Base-by-base conservation (phyloP, 371 early-diverging fungal genomes). In the Choanephora cucurbitarum region DNA sequence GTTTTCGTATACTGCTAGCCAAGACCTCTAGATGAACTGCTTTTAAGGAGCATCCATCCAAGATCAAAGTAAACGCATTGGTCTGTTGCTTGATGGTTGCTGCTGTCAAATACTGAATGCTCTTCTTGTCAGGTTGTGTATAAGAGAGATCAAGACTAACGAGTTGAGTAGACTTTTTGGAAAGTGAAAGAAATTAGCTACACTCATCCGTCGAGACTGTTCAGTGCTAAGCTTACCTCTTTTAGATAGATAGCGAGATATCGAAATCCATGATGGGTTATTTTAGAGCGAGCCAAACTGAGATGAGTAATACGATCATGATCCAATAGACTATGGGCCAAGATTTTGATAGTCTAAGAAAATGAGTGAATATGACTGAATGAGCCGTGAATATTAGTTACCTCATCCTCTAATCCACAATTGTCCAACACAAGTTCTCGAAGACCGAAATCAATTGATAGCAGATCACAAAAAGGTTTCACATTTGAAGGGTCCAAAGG, bases 371-470 rank as follows among this genome's bases (percentile, higher is more conserved):
- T 33, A 31, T 1, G n/a, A 15, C 42, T 22, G 11, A 9, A 15
- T 9, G 41, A 23, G 21, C 9, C 3, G 21, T 44, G 14, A 6
- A 8, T 4, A 44, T 23, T 21, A 17, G 1, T 49, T 72, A 85
- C 84, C 62, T 87, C 83, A 44, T 89, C 87, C 34, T 87, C 87
- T n/a, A 89, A 52, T n/a, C 64, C 67, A 57, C 87, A 86, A 50
- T 80, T 77, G 40, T 79, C 73, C 17, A 89, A 46, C 6, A 69
- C 70, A 3, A 89, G 72, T 19, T 77, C 67, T 40, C 63, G 60
- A 13, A 89, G 53, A 2, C 84, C 83, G 67, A 83, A 81, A 18
- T 83, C 82, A 21, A 83, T 67, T 1, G 72, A 74, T 51, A 89
- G 64, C 1, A 89, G 65, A 55, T 87, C 87, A 17, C 84, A 77